Conservation (phyloP, 345 rosid genomes). For the Fremontodendron californicum region DNA sequence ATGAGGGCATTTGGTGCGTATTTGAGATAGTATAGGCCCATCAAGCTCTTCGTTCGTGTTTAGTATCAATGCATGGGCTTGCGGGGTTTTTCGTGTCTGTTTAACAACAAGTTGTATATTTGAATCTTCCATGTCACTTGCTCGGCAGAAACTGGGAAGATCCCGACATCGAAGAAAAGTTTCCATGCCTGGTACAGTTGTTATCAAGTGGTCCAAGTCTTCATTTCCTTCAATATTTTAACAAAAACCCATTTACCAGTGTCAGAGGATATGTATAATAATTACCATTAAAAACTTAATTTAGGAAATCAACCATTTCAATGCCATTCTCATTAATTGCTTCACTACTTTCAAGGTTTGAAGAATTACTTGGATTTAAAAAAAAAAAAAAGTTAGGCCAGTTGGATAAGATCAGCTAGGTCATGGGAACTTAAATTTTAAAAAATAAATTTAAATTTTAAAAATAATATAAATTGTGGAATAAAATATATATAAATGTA, state of each 20-base stretch:
- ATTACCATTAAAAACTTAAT: neutral
- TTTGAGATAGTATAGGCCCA: slow-evolving; percentile 38
- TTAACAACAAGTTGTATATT: slow-evolving; percentile 8
- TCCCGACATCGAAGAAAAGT: slow-evolving; percentile 41
- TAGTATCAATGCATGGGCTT: slow-evolving; percentile 49
- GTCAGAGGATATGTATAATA: neutral
- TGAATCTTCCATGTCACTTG: slow-evolving; percentile 17
- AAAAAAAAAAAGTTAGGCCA: too few species aligned
- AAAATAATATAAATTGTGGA: too few species aligned
- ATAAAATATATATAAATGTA: too few species aligned
- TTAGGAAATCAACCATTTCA: neutral
- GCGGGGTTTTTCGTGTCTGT: slow-evolving; percentile 26
- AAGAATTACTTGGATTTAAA: neutral
- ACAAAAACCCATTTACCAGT: neutral
- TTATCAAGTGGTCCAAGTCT: slow-evolving; percentile 43
- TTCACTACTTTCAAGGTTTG: too few species aligned
- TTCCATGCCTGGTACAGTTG: slow-evolving; percentile 43
- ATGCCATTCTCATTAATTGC: too few species aligned
- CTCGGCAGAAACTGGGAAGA: slow-evolving; percentile 46
- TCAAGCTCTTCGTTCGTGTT: slow-evolving; percentile 70
- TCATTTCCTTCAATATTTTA: slow-evolving; percentile 25
- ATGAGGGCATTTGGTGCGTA: slow-evolving; percentile 34
- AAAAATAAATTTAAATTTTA: too few species aligned
- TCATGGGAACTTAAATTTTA: too few species aligned
- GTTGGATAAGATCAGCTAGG: too few species aligned